Base-by-base conservation (phyloP, 495 filamentous ascomycete species). In the Podospora conica region DNA sequence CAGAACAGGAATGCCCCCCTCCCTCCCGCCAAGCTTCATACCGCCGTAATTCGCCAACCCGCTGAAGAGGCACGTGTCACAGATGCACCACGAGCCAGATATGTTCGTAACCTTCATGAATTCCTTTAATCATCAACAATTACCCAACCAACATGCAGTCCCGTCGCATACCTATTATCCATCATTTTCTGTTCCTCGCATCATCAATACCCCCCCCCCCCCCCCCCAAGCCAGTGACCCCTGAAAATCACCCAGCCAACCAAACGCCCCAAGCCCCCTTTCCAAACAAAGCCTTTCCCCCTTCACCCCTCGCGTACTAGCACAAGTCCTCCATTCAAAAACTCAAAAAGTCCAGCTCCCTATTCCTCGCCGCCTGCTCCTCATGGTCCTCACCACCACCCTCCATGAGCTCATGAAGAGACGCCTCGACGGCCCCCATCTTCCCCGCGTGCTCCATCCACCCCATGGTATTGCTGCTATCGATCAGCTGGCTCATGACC, bases 291-390 rank as follows among this genome's bases (percentile, higher is more conserved):
- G 22, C 22, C 55, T 18, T 9, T 27, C 18, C 55, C 0, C 20
- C 23, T 4, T 22, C 18, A 9, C 20, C 23, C 23, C 55, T 2
- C 15, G 12, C 55, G 18, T 15, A 57, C 22, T 24, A 15, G 11
- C 15, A 57, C 12, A 57, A 24, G 22, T 22, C n/a, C n/a, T n/a
- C n/a, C 20, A 57, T 70, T 58, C 40, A 74, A 9, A 74, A 61
- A 15, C 67, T 68, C 2, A 75, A 61, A 66, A 70, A 75, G 53
- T 75, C 73, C 59, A 75, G 18, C 31, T 75, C 73, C 22, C 67
- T 53, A 15, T 74, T 73, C 33, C 71, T 65, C 23, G 21, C 56
- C 53, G 23, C 10, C 53, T 23, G 58, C 18, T 62, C 58, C n/a
- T 55, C 56, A 12, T 11, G 25, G 58, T 23, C 56, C 4, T 22